Conservation (phyloP, 2,329 filamentous ascomycete genomes). For the Calonectria montana region DNA sequence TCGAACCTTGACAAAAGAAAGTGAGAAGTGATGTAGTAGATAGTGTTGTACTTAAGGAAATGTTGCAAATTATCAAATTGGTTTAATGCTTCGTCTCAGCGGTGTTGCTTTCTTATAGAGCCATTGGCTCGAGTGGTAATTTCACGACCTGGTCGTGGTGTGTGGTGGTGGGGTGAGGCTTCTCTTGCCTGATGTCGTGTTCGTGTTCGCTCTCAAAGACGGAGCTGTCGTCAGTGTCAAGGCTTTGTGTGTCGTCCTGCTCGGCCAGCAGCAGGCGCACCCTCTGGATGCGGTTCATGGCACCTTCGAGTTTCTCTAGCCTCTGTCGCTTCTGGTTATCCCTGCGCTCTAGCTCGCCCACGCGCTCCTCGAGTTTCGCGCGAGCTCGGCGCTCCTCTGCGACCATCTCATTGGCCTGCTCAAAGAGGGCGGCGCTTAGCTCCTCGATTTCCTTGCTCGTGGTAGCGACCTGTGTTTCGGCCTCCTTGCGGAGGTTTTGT, state of each 20-base stretch:
- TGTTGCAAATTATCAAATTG: neutral
- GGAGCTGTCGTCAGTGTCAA: neutral
- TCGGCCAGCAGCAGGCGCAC: slow-evolving; percentile 70
- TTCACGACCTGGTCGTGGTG: neutral
- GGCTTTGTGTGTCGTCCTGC: slow-evolving; percentile 28
- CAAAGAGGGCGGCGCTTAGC: slow-evolving; percentile 78
- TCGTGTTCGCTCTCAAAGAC: slow-evolving; percentile 4
- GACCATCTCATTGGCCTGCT: slow-evolving; percentile 91
- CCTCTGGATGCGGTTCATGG: slow-evolving; percentile 77
- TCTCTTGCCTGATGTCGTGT: neutral
- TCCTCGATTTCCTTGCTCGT: slow-evolving; percentile 82
- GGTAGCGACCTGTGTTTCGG: slow-evolving; percentile 74
- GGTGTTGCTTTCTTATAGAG: neutral
- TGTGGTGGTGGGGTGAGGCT: neutral
- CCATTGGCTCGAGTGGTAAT: neutral
- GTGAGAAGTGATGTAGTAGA: neutral
- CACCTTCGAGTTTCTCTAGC: slow-evolving; percentile 77
- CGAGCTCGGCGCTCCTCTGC: slow-evolving; percentile 78
- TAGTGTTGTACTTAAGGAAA: neutral
- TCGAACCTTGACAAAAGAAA: slow-evolving; percentile 13
- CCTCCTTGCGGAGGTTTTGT: slow-evolving; percentile 72
- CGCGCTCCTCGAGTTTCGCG: slow-evolving; percentile 76
- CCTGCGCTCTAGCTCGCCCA: slow-evolving; percentile 75
- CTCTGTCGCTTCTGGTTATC: slow-evolving; percentile 77
- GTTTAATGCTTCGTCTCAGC: neutral